Conservation (phyloP, 2,329 filamentous ascomycete species). For the Fusarium bulbicola region DNA sequence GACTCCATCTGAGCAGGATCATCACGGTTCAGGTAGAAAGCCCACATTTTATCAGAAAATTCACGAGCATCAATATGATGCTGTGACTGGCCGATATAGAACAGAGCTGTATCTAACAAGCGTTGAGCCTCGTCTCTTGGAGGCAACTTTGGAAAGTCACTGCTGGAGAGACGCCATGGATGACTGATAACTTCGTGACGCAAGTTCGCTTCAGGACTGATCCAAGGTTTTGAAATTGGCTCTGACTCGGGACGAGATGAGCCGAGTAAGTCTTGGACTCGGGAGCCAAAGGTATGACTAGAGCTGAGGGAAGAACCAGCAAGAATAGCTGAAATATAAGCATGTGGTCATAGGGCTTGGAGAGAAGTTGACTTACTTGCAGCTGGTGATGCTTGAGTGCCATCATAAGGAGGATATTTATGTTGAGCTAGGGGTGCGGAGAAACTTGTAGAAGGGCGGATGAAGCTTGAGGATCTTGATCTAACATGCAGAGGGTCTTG, state of each 20-base stretch:
- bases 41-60: constrained; percentile 41
- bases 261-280: constrained; percentile 37
- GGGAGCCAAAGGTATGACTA: constrained; percentile 39
- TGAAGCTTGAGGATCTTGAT: constrained; percentile 37
- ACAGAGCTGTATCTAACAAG: constrained; percentile 35
- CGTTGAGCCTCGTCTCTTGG: constrained; percentile 37
- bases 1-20: constrained; percentile 35
- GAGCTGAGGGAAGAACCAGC: constrained; percentile 39
- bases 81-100: constrained; percentile 41
- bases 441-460: constrained; percentile 39
- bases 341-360: fast-evolving
- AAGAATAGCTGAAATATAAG: constrained; percentile 30
- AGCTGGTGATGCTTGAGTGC: constrained; percentile 29
- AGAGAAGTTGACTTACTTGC: constrained; percentile 20
- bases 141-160: constrained; percentile 37
- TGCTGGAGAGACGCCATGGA: constrained; percentile 36
- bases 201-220: constrained; percentile 32
- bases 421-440: constrained; percentile 25
- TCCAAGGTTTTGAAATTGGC: constrained; percentile 19
- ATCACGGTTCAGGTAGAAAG: constrained; percentile 38
- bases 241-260: constrained; percentile 30
- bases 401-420: constrained; percentile 13
- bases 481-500: constrained; percentile 26
- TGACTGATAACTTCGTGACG: constrained; percentile 24
- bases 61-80: constrained; percentile 41